phyloP scores from a whole-genome alignment of 441 rosid species.

The Erodium moschatum region DNA sequence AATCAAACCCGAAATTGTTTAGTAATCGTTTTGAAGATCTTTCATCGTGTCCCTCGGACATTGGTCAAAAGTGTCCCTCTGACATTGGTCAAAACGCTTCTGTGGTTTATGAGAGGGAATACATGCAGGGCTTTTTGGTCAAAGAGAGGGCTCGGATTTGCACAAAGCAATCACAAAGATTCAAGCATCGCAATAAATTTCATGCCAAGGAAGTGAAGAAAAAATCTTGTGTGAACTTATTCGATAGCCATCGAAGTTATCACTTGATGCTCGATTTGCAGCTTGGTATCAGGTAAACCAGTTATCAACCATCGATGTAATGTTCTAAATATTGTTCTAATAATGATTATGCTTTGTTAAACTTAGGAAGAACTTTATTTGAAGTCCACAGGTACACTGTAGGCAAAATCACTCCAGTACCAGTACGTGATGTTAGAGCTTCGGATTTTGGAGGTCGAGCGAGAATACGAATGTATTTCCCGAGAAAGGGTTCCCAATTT shows the following conservation, averaged over 20 bases:
- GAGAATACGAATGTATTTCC: constrained; percentile 85
- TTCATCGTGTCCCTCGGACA: neutral
- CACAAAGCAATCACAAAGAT: neutral
- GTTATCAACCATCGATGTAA: neutral
- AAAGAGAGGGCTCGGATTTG: constrained; percentile 33
- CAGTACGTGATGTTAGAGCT: constrained; percentile 70
- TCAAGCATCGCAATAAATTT: neutral
- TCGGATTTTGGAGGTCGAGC: constrained; percentile 89
- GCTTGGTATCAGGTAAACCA: constrained; percentile 58
- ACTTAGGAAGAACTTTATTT: neutral
- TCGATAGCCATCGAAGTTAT: constrained; percentile 40
- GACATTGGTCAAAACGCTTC: neutral
- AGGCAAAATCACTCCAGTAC: constrained; percentile 93
- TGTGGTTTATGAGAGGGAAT: constrained; percentile 36
- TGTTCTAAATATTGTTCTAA: neutral
- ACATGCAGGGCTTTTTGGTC: constrained; percentile 82
- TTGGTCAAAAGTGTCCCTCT: neutral
- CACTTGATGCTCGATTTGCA: constrained; percentile 84
- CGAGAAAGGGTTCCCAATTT: constrained; percentile 72
- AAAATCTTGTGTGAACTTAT: constrained; percentile 20
- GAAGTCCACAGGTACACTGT: constrained; percentile 54
- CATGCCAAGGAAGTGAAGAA: constrained; percentile 27
- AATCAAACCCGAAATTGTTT: neutral
- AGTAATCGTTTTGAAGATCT: neutral
- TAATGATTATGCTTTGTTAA: neutral